Conservation (phyloP, 2,329 filamentous ascomycete genomes). For the Pyrenophora graminea region DNA sequence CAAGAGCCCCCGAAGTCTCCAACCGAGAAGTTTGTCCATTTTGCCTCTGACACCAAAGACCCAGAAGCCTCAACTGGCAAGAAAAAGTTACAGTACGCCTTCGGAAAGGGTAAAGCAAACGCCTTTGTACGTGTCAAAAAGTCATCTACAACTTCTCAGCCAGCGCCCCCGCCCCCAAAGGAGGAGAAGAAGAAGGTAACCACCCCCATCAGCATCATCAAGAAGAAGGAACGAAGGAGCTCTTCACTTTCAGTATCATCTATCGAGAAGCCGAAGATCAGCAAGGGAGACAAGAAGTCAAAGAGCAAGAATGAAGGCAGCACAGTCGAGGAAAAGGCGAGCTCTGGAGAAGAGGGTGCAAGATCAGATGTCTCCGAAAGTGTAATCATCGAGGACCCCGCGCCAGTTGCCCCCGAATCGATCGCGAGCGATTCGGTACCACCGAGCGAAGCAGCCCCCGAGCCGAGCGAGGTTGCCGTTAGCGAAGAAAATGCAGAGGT, state of each 20-base stretch:
- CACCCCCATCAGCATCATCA: slow-evolving; percentile 20
- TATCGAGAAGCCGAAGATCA: slow-evolving; percentile 29
- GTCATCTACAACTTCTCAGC: slow-evolving; percentile 21
- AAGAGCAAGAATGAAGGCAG: slow-evolving; percentile 30
- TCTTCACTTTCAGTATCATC: slow-evolving; percentile 26
- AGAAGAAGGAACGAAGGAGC: slow-evolving; percentile 29
- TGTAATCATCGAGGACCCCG: slow-evolving; percentile 15
- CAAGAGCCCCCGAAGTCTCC: slow-evolving; percentile 39
- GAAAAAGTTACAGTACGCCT: slow-evolving; percentile 32
- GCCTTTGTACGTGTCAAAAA: slow-evolving; percentile 41
- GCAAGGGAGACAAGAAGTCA: slow-evolving; percentile 32
- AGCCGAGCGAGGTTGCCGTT: neutral
- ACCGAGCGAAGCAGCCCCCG: slow-evolving; percentile 6
- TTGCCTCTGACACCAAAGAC: slow-evolving; percentile 47
- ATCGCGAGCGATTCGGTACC: slow-evolving; percentile 1
- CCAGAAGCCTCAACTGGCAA: slow-evolving; percentile 37
- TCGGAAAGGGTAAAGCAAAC: slow-evolving; percentile 36
- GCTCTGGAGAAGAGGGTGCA: neutral
- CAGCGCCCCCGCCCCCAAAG: slow-evolving; percentile 28
- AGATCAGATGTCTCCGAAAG: slow-evolving; percentile 19
- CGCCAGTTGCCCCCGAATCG: slow-evolving; percentile 5
- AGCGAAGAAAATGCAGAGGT: neutral
- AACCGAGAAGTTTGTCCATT: slow-evolving; percentile 41
- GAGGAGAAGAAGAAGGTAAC: slow-evolving; percentile 36
- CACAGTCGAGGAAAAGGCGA: slow-evolving; percentile 11